A percentile compares a stretch with the other conserved stretches of the same genome.
Conservation (phyloP, 2,329 filamentous ascomycete genomes). For the Fusarium camptoceras region DNA sequence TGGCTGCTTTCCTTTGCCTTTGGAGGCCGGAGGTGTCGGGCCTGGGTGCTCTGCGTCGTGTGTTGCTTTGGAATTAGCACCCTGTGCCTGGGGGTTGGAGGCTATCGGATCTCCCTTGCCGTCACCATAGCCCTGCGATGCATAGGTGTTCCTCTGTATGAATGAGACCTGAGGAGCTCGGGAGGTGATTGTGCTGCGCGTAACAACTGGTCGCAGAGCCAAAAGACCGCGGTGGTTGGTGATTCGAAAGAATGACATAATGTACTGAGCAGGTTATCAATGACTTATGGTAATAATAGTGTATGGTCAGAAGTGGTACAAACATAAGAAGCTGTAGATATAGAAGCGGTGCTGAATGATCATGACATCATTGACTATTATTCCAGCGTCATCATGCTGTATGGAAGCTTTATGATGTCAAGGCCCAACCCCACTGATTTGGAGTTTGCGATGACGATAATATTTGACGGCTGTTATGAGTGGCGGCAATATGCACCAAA, state of each 20-base stretch:
- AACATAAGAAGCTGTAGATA: neutral
- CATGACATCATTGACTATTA: constrained; percentile 10
- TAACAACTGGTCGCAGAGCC: neutral
- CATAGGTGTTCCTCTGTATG: neutral
- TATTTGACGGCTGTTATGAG: neutral
- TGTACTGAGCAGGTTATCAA: neutral
- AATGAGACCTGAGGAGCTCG: neutral
- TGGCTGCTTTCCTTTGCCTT: neutral
- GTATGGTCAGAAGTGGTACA: neutral
- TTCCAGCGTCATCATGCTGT: neutral
- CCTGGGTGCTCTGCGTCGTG: constrained; percentile 1
- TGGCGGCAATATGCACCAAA: neutral
- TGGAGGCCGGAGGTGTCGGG: neutral
- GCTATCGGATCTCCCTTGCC: neutral
- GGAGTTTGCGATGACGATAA: neutral
- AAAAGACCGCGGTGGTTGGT: neutral
- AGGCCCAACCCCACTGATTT: neutral
- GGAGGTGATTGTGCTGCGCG: neutral
- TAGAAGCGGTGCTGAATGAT: neutral
- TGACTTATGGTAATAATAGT: neutral
- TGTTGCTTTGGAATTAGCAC: constrained; percentile 3
- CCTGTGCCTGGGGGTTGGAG: neutral
- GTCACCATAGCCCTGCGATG: neutral
- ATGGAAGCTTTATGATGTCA: constrained; percentile 2
- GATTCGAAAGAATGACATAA: neutral